A percentile compares a stretch with the other conserved stretches of the same genome.
These are phyloP conservation scores for Trametes cinnabarina DNA, from an alignment of 768 basidiomycete genomes.

Conservation along the genomic window DNA sequence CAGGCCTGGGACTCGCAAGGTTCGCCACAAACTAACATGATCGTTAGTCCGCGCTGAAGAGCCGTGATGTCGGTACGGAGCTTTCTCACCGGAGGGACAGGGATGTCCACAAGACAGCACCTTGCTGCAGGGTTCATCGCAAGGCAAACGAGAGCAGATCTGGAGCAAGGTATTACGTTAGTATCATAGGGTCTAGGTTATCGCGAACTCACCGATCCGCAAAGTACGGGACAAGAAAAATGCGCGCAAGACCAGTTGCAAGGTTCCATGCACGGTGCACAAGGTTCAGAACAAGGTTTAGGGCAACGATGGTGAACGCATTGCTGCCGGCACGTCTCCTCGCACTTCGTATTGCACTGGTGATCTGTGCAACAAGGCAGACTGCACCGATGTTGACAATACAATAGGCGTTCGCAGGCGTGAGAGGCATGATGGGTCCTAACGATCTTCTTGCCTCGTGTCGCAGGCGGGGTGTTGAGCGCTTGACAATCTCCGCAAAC, in stretches of 20 bases:
- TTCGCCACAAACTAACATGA: constrained; percentile 37
- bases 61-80: background rate
- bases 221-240: constrained; percentile 33
- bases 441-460: background rate
- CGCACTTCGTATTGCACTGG: constrained; percentile 30
- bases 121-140: constrained; percentile 33
- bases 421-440: constrained; percentile 28
- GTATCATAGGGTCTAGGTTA: background rate
- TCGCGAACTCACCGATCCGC: constrained; percentile 34
- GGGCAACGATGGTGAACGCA: constrained; percentile 32
- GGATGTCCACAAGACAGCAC: constrained; percentile 35
- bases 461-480: constrained; percentile 1
- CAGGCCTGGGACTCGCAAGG: constrained; percentile 35
- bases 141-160: constrained; percentile 40
- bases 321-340: constrained; percentile 24
- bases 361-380: constrained; percentile 30
- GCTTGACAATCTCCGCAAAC: constrained; percentile 32
- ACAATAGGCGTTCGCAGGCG: constrained; percentile 30
- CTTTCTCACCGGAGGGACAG: constrained; percentile 36
- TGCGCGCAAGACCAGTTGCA: constrained; percentile 38
- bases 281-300: constrained; percentile 31
- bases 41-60: background rate
- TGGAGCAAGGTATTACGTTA: no score
- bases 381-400: constrained; percentile 34
- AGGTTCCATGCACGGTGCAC: constrained; percentile 35